Conservation (phyloP, 345 rosid species). For the Pseudoturritis turrita region DNA sequence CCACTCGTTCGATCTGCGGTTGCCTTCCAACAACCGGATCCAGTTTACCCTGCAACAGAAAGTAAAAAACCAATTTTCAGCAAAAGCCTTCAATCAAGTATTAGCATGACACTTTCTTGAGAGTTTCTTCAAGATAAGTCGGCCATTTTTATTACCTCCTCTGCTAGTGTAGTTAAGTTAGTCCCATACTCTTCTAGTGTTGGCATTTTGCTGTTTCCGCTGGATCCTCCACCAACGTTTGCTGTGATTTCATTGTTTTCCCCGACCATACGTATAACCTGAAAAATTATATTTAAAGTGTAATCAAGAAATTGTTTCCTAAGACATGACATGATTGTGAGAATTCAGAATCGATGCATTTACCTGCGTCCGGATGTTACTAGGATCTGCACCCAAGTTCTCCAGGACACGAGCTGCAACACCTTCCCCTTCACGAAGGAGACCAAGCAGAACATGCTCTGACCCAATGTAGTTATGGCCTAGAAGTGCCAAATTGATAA, state of each 20-base stretch:
- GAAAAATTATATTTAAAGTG: not conserved
- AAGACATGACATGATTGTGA: not conserved
- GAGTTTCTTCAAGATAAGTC: not conserved
- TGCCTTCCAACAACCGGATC: slow-evolving; percentile 99
- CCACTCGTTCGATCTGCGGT: slow-evolving; percentile 88
- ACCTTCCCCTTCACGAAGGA: slow-evolving; percentile 99
- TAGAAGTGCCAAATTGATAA: slow-evolving; percentile 25
- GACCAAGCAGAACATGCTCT: slow-evolving; percentile 95
- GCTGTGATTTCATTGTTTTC: slow-evolving; percentile 88
- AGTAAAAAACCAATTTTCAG: not conserved
- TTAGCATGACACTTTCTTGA: not conserved
- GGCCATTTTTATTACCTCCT: slow-evolving; percentile 54
- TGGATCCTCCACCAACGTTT: slow-evolving; percentile 68
- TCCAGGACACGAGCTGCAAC: slow-evolving; percentile 98
- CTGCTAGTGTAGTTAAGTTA: slow-evolving; percentile 92
- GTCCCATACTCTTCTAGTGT: slow-evolving; percentile 99
- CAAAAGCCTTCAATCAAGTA: not conserved
- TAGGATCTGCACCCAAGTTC: slow-evolving; percentile 88
- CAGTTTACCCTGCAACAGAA: slow-evolving; percentile 68
- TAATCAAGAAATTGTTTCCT: not conserved
- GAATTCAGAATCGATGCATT: slow-evolving; percentile 8
- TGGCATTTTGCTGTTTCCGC: slow-evolving; percentile 82
- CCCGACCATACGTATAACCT: slow-evolving; percentile 99
- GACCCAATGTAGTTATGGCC: slow-evolving; percentile 99
- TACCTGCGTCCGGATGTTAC: slow-evolving; percentile 94